These are phyloP conservation scores for Tolypocladium nubicola DNA, from an alignment of 2,329 filamentous ascomycete species.

Conservation along the genomic window DNA sequence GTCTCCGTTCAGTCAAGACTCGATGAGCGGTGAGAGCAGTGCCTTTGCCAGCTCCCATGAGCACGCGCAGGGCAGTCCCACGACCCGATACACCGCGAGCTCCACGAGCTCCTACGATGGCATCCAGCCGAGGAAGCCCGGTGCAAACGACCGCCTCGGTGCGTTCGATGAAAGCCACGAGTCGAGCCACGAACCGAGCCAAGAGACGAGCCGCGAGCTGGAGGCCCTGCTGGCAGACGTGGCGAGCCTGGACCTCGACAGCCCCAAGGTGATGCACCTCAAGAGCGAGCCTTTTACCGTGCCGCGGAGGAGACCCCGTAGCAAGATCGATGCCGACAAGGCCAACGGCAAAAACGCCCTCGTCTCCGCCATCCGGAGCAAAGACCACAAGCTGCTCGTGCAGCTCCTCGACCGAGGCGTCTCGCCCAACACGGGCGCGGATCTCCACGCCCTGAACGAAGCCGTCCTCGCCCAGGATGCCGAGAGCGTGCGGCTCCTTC, in stretches of 20 bases:
- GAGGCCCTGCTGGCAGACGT: constrained; percentile 20
- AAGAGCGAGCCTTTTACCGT: constrained; percentile 39
- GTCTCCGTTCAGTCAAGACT: constrained; percentile 5
- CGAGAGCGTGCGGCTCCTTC: constrained; percentile 43
- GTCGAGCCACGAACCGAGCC: not conserved
- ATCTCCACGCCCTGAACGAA: constrained; percentile 40
- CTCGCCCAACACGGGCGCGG: constrained; percentile 34
- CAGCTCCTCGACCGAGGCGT: constrained; percentile 49
- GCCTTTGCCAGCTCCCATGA: constrained; percentile 2
- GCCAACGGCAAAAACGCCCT: constrained; percentile 36
- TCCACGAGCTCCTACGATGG: constrained; percentile 20
- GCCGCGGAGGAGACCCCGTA: constrained; percentile 41
- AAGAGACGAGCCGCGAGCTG: constrained; percentile 4
- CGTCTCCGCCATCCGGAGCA: constrained; percentile 41
- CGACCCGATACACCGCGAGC: constrained; percentile 13
- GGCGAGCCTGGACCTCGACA: constrained; percentile 28
- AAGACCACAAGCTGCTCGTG: constrained; percentile 45
- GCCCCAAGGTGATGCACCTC: constrained; percentile 31
- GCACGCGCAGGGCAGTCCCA: constrained; percentile 3
- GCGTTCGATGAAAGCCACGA: constrained; percentile 15
- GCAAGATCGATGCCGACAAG: constrained; percentile 28
- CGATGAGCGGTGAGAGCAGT: constrained; percentile 6
- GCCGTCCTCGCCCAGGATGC: constrained; percentile 39
- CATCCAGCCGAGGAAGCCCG: constrained; percentile 7
- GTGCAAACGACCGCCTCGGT: constrained; percentile 15